Evolutionary conservation across 345 rosid species (phyloP).

Genomic region (Citrus australasica): DNA sequence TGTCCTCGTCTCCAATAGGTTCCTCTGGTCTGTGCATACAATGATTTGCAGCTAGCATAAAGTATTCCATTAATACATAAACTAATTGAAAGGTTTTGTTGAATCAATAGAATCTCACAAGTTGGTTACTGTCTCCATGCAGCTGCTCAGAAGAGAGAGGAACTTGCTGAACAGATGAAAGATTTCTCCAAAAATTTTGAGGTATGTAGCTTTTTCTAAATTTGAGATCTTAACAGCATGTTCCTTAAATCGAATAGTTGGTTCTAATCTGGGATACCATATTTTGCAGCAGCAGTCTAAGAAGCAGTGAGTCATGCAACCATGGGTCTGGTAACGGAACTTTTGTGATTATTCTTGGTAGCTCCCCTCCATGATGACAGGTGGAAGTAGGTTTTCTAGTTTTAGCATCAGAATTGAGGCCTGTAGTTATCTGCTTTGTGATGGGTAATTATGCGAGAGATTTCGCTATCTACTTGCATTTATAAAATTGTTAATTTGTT

Average conservation of each 20-base stretch:
- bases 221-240: background rate
- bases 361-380: background rate
- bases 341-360: background rate
- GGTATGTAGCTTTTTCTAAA: conserved; percentile 10
- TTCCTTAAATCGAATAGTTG: background rate
- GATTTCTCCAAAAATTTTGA: conserved; percentile 49
- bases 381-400: background rate
- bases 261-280: background rate
- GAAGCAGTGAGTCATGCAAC: conserved; percentile 17
- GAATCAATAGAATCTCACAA: background rate
- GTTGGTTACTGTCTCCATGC: background rate
- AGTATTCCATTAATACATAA: background rate
- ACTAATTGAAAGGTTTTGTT: background rate
- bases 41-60: background rate
- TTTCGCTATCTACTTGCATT: background rate
- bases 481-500: background rate
- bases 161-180: conserved; percentile 55
- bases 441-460: background rate
- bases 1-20: background rate
- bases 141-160: conserved; percentile 58
- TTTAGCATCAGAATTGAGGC: background rate
- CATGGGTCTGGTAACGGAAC: background rate
- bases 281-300: conserved; percentile 30
- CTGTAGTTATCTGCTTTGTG: background rate
- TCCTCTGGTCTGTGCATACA: background rate